phyloP scores from a whole-genome alignment of 1,284 basidiomycete species.

The Heterobasidion occidentale region DNA sequence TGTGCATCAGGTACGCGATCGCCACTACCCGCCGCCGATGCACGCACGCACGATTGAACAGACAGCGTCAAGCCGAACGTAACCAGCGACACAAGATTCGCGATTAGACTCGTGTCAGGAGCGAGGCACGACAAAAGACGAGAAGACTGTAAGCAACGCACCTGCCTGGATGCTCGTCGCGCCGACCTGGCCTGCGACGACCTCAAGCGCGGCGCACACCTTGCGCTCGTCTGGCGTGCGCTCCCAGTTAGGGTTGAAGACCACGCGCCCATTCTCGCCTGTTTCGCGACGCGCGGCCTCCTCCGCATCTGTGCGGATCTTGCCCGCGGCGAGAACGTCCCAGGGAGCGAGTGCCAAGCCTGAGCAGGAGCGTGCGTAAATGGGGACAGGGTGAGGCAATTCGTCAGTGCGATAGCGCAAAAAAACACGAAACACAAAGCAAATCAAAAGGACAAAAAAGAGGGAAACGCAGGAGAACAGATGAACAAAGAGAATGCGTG shows the following conservation, averaged over 20 bases:
- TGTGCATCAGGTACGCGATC: conserved; percentile 12
- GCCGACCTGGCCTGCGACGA: conserved; percentile 16
- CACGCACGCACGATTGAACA: not conserved
- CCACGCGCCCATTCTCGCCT: conserved; percentile 16
- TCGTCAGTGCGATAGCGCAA: too few species aligned
- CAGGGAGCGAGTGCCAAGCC: conserved; percentile 18
- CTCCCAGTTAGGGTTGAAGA: conserved; percentile 13
- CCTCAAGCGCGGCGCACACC: conserved; percentile 17
- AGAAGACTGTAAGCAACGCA: not conserved
- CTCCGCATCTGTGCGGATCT: conserved; percentile 22
- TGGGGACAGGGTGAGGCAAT: too few species aligned
- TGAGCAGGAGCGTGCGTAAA: not conserved
- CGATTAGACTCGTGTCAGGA: too few species aligned
- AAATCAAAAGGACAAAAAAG: not conserved
- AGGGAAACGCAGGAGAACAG: too few species aligned
- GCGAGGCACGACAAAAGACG: not conserved
- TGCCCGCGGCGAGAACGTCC: conserved; percentile 25
- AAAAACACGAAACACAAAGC: too few species aligned
- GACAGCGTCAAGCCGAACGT: not conserved
- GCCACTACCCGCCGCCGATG: not conserved
- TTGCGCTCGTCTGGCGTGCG: conserved; percentile 15
- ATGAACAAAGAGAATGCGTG: not conserved
- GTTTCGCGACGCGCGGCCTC: conserved; percentile 16
- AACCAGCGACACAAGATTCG: too few species aligned
- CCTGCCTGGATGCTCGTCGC: conserved; percentile 16